Conservation (phyloP, 2,329 filamentous ascomycete genomes). For the Rhynchosporium secalis region DNA sequence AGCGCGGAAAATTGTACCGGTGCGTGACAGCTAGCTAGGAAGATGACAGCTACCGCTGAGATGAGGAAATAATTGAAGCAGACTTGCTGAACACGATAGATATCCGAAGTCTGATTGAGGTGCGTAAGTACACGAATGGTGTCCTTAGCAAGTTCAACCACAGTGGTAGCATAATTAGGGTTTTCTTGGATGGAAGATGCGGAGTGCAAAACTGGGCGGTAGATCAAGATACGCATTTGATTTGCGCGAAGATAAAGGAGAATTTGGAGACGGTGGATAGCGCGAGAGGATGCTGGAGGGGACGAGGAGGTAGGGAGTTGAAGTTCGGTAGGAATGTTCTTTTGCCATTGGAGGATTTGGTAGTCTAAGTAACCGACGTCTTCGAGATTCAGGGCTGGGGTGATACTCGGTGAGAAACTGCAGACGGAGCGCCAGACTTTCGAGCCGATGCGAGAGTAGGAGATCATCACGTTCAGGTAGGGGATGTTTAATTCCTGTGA, state of each 20-base stretch:
- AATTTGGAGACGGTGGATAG: slow-evolving; percentile 71
- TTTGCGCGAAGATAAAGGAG: slow-evolving; percentile 85
- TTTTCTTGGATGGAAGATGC: slow-evolving; percentile 80
- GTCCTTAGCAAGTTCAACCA: slow-evolving; percentile 73
- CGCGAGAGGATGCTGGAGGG: slow-evolving; percentile 42
- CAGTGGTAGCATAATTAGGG: slow-evolving; percentile 69
- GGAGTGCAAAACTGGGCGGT: slow-evolving; percentile 83
- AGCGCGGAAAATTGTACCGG: slow-evolving; percentile 67
- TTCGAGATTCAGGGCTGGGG: slow-evolving; percentile 49
- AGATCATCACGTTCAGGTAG: slow-evolving; percentile 81
- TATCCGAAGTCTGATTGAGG: slow-evolving; percentile 69
- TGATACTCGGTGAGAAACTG: slow-evolving; percentile 28
- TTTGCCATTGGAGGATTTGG: slow-evolving; percentile 85
- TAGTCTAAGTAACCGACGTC: slow-evolving; percentile 81
- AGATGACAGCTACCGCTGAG: slow-evolving; percentile 72
- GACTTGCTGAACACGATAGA: slow-evolving; percentile 71
- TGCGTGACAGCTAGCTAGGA: slow-evolving; percentile 74
- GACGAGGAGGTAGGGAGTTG: slow-evolving; percentile 53
- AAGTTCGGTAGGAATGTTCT: slow-evolving; percentile 64
- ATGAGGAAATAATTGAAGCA: slow-evolving; percentile 82
- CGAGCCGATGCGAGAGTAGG: slow-evolving; percentile 78
- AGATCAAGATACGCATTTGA: slow-evolving; percentile 86
- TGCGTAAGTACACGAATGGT: slow-evolving; percentile 71
- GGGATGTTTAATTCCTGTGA: slow-evolving; percentile 44
- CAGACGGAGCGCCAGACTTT: slow-evolving; percentile 80